Conservation (phyloP, 176 grass and related monocot genomes). For the Olyra latifolia region DNA sequence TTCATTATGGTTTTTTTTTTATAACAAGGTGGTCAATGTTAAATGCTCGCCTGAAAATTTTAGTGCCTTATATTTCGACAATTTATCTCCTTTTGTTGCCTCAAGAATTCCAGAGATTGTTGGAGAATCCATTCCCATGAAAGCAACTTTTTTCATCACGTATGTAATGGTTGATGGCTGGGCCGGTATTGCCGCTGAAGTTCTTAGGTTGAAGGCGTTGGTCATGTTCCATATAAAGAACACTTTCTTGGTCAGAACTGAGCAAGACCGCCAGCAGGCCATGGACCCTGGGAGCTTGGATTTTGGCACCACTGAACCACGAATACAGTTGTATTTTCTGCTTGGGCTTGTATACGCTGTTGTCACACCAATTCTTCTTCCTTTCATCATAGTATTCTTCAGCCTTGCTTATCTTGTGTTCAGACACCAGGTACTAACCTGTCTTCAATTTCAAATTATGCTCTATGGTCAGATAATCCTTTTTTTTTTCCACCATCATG, state of each 20-base stretch:
- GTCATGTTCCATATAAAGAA: constrained; percentile 90
- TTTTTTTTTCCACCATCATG: background rate
- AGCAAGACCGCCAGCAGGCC: constrained; percentile 76
- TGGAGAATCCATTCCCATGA: constrained; percentile 90
- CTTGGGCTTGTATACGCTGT: constrained; percentile 91
- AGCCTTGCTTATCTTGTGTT: constrained; percentile 88
- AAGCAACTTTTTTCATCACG: constrained; percentile 35
- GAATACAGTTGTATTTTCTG: constrained; percentile 91
- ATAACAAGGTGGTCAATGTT: constrained; percentile 13
- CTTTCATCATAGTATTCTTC: constrained; percentile 91
- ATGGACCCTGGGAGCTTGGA: constrained; percentile 93
- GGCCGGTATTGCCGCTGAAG: constrained; percentile 85
- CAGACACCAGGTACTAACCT: constrained; percentile 80
- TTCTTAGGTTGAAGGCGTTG: constrained; percentile 82
- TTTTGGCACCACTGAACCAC: constrained; percentile 76
- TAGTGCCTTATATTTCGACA: constrained; percentile 19
- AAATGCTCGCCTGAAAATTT: constrained; percentile 1
- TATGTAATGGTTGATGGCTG: constrained; percentile 95
- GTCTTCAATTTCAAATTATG: constrained; percentile 17
- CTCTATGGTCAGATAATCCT: background rate
- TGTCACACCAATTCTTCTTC: constrained; percentile 86
- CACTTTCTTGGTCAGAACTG: constrained; percentile 86
- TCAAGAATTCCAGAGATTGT: constrained; percentile 84
- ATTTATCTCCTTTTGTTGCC: constrained; percentile 2
- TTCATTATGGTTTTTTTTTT: constrained; percentile 30